Percentiles rank a stretch among this genome's conserved stretches.
Evolutionary conservation across 2,329 filamentous ascomycete species (phyloP).

Genomic region (Didymella sp.): DNA sequence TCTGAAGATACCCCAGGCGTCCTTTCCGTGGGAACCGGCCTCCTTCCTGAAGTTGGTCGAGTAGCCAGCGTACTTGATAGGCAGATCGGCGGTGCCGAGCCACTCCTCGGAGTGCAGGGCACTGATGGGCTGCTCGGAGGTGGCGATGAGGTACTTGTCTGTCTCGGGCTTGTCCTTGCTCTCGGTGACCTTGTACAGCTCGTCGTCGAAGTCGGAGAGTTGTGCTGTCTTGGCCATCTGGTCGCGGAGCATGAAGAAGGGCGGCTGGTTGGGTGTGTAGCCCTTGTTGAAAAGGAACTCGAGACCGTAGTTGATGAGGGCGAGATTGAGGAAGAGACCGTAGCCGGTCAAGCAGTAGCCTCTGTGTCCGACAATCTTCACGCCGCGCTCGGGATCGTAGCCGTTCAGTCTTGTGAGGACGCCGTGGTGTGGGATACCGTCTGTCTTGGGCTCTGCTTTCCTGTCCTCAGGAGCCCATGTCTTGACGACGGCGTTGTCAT

Average conservation of each 20-base stretch:
- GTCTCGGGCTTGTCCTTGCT: slow-evolving; percentile 79
- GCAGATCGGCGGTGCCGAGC: slow-evolving; percentile 82
- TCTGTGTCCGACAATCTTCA: slow-evolving; percentile 89
- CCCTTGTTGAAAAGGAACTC: slow-evolving; percentile 84
- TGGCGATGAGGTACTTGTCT: slow-evolving; percentile 80
- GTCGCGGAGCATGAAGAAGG: slow-evolving; percentile 81
- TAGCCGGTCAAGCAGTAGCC: slow-evolving; percentile 92
- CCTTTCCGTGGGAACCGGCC: slow-evolving; percentile 86
- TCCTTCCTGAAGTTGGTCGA: slow-evolving; percentile 96
- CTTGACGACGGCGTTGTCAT: slow-evolving; percentile 79
- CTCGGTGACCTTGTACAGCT: slow-evolving; percentile 92
- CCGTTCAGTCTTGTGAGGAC: slow-evolving; percentile 87
- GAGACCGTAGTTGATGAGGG: slow-evolving; percentile 92
- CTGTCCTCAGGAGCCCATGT: slow-evolving; percentile 82
- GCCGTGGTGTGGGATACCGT: slow-evolving; percentile 90
- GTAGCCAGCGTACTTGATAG: slow-evolving; percentile 88
- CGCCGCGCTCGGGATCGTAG: slow-evolving; percentile 82
- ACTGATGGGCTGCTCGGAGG: slow-evolving; percentile 93
- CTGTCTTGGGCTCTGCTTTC: slow-evolving; percentile 77
- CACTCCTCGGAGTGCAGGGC: slow-evolving; percentile 94
- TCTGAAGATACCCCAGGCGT: slow-evolving; percentile 97
- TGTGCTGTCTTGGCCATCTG: slow-evolving; percentile 99
- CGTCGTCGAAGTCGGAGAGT: slow-evolving; percentile 95
- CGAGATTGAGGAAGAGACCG: slow-evolving; percentile 90
- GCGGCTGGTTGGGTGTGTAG: slow-evolving; percentile 73